Conservation (phyloP, 768 basidiomycete genomes). For the Amanita inopinata region DNA sequence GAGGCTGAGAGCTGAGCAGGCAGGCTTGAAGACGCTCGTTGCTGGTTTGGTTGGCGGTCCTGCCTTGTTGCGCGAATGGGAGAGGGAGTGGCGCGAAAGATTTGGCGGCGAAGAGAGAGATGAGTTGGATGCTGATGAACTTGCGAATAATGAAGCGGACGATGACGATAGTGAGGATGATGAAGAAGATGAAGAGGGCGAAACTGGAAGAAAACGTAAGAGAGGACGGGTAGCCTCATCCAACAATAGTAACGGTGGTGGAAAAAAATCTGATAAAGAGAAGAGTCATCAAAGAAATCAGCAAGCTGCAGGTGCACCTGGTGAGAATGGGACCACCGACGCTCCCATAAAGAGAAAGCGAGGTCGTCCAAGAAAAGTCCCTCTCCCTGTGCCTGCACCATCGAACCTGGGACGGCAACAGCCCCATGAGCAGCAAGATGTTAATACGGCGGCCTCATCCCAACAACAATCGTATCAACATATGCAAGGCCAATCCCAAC, state of each 20-base stretch:
- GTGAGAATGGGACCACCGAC: constrained; percentile 4
- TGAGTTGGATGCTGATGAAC: constrained; percentile 48
- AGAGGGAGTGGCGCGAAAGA: constrained; percentile 57
- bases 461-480: constrained; percentile 12
- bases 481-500: constrained; percentile 20
- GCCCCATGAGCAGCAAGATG: constrained; percentile 13
- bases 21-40: constrained; percentile 61
- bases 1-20: constrained; percentile 65
- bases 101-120: constrained; percentile 75
- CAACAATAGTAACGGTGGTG: constrained; percentile 8
- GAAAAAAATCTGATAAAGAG: constrained; percentile 31
- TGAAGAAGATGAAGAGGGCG: constrained; percentile 33
- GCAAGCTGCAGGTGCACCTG: background rate
- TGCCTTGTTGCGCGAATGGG: constrained; percentile 65
- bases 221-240: constrained; percentile 38
- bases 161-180: constrained; percentile 51
- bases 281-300: constrained; percentile 23
- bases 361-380: constrained; percentile 70
- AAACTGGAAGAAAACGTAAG: constrained; percentile 51
- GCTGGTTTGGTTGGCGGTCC: constrained; percentile 67
- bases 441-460: constrained; percentile 6
- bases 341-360: constrained; percentile 74
- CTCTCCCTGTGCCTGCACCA: constrained; percentile 29
- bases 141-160: constrained; percentile 41
- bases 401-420: constrained; percentile 14